A percentile compares a stretch with the other conserved stretches of the same genome.
These are phyloP conservation scores for Dryadomyces quercus-mongolicae DNA, from an alignment of 2,329 filamentous ascomycete genomes.

Conservation along the genomic window DNA sequence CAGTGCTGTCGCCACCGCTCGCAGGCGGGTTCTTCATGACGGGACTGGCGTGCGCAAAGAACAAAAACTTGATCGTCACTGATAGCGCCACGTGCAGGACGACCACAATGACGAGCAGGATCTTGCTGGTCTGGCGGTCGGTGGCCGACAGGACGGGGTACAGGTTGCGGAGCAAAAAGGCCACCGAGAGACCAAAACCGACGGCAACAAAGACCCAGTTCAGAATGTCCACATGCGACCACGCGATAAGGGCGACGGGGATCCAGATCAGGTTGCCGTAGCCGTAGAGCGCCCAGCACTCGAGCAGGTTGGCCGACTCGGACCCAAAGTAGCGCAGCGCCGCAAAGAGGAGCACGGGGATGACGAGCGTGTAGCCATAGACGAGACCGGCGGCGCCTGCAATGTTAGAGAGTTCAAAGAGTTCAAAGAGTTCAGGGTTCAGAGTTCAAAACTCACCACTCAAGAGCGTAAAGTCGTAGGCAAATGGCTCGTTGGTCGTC, in stretches of 20 bases:
- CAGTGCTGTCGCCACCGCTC: neutral
- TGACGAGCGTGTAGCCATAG: slow-evolving; percentile 86
- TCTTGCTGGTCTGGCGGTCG: slow-evolving; percentile 82
- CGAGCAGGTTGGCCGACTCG: slow-evolving; percentile 82
- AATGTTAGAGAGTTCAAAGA: no score
- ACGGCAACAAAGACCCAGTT: slow-evolving; percentile 92
- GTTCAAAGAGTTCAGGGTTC: no score
- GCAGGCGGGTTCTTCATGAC: slow-evolving; percentile 2
- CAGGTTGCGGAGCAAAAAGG: slow-evolving; percentile 74
- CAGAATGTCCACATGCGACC: slow-evolving; percentile 72
- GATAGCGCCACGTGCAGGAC: slow-evolving; percentile 79
- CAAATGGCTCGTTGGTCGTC: slow-evolving; percentile 59
- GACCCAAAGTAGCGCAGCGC: slow-evolving; percentile 91
- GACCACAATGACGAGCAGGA: slow-evolving; percentile 73
- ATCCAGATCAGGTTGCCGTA: slow-evolving; percentile 98
- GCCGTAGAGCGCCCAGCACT: slow-evolving; percentile 92
- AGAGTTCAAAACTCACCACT: slow-evolving; percentile 64
- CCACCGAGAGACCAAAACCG: slow-evolving; percentile 70
- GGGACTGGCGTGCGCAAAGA: slow-evolving; percentile 76
- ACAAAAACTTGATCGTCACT: slow-evolving; percentile 89
- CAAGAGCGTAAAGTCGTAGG: slow-evolving; percentile 82
- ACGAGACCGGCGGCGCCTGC: slow-evolving; percentile 82
- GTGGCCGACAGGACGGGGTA: slow-evolving; percentile 89
- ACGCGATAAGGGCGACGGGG: slow-evolving; percentile 80
- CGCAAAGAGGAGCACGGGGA: slow-evolving; percentile 77